phyloP scores from a whole-genome alignment of 768 basidiomycete species.

The Trametes cingulata region DNA sequence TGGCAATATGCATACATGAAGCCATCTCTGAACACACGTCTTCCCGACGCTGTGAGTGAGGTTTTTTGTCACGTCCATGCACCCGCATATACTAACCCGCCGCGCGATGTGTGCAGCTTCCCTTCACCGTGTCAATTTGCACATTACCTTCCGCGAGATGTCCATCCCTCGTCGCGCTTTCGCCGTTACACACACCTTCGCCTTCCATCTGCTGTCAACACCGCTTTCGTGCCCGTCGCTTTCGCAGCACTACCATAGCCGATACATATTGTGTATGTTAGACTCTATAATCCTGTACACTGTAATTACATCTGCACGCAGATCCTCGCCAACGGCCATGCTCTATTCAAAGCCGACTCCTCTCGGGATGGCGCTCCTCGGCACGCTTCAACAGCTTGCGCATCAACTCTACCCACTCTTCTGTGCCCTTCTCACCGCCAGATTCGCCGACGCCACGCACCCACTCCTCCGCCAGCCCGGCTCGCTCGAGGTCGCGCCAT shows the following conservation, averaged over 20 bases:
- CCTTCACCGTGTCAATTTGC: neutral
- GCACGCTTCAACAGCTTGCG: conserved; percentile 35
- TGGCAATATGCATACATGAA: no score
- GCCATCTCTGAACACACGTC: neutral
- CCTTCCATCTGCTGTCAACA: neutral
- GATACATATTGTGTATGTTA: conserved; percentile 5
- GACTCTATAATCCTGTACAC: neutral
- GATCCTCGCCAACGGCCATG: neutral
- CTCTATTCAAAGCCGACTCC: neutral
- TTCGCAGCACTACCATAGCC: neutral
- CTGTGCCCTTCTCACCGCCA: conserved; percentile 52
- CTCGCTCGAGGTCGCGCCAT: conserved; percentile 60
- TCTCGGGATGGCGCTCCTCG: conserved; percentile 26
- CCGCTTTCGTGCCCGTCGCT: neutral
- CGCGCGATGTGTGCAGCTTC: neutral
- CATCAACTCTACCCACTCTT: conserved; percentile 64
- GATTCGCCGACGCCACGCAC: conserved; percentile 63
- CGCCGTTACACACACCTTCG: neutral
- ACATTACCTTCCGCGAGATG: neutral
- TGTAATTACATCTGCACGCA: neutral
- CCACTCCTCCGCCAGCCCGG: conserved; percentile 60
- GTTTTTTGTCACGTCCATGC: no score
- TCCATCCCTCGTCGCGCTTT: neutral
- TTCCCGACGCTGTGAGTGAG: no score
- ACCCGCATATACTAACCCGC: neutral